Evolutionary conservation across 345 rosid species (phyloP).

Genomic region (Citropsis articulata): DNA sequence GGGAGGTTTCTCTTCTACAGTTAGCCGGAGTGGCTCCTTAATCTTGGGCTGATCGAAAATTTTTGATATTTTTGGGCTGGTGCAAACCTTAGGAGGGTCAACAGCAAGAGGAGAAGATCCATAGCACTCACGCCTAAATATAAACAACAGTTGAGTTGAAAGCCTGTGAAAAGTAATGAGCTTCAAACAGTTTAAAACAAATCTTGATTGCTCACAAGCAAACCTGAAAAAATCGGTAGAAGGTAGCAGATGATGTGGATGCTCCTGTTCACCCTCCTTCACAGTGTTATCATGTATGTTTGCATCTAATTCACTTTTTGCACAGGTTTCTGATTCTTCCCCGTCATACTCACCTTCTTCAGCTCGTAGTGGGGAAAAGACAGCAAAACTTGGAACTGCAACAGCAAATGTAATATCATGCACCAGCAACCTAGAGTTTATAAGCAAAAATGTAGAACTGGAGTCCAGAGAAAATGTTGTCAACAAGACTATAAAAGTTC

Average conservation of each 20-base stretch:
- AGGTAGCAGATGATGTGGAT: constrained; percentile 17
- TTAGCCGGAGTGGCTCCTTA: constrained; percentile 22
- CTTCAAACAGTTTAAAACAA: neutral
- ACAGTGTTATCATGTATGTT: neutral
- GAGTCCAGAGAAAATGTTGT: neutral
- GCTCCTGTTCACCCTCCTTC: constrained; percentile 25
- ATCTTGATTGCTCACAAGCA: neutral
- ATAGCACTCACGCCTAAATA: constrained; percentile 16
- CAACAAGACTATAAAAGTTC: neutral
- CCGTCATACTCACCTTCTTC: constrained; percentile 27
- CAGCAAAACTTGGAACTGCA: neutral
- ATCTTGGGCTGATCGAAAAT: constrained; percentile 20
- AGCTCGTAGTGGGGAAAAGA: constrained; percentile 15
- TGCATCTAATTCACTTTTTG: constrained; percentile 18
- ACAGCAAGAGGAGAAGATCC: constrained; percentile 18
- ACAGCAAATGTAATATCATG: neutral
- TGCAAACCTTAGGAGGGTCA: constrained; percentile 13
- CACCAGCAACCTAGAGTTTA: neutral
- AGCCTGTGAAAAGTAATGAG: constrained; percentile 10
- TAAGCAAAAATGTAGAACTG: neutral
- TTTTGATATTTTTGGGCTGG: constrained; percentile 13
- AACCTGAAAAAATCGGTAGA: constrained; percentile 34
- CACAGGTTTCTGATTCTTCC: constrained; percentile 24
- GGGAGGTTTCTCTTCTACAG: constrained; percentile 32
- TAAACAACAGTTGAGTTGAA: constrained; percentile 8